Conservation (phyloP, 495 filamentous ascomycete species). For the Bryoglossum gracile region DNA sequence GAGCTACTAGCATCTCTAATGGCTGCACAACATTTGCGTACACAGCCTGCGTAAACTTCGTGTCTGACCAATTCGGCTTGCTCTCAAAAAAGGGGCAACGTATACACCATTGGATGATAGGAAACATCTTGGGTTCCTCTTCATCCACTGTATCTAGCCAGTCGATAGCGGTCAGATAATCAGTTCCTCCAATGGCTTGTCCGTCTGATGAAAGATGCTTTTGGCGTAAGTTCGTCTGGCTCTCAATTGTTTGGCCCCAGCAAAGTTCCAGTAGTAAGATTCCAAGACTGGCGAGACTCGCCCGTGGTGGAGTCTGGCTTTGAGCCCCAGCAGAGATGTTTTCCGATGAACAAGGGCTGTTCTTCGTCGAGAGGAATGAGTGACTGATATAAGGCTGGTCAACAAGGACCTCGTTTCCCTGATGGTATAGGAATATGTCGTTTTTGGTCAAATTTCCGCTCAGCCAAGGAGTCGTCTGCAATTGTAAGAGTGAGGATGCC, state of each 20-base stretch:
- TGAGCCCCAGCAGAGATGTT: too few species aligned
- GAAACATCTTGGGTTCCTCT: background rate
- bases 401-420: slow-evolving; percentile 3
- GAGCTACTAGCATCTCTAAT: slow-evolving; percentile 14
- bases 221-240: background rate
- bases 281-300: background rate
- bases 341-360: too few species aligned
- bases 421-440: slow-evolving; percentile 21
- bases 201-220: background rate
- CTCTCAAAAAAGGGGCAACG: slow-evolving; percentile 8
- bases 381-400: too few species aligned
- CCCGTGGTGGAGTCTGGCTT: too few species aligned
- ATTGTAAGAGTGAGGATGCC: slow-evolving; percentile 25
- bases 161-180: background rate
- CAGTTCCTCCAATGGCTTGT: background rate
- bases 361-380: too few species aligned
- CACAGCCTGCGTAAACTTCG: slow-evolving; percentile 16
- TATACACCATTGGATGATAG: slow-evolving; percentile 13
- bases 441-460: slow-evolving; percentile 17
- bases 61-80: slow-evolving; percentile 12
- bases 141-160: background rate
- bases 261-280: slow-evolving; percentile 5
- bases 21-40: slow-evolving; percentile 15
- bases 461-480: slow-evolving; percentile 28
- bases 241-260: background rate